Evolutionary conservation across 768 basidiomycete species (phyloP).

Genomic region (Kockovaella imperatae): DNA sequence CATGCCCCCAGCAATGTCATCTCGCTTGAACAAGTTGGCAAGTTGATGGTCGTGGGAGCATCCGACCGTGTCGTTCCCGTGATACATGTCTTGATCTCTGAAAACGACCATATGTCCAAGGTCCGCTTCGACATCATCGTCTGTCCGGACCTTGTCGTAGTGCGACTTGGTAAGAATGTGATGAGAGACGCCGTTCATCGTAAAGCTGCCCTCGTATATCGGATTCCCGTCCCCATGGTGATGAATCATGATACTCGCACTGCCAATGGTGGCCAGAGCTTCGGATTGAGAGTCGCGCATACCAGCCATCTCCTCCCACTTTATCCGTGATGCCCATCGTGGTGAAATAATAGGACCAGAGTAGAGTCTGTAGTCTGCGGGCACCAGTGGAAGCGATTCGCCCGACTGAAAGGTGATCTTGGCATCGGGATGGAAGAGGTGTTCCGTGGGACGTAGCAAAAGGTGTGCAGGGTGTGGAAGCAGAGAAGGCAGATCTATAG

Average conservation of each 20-base stretch:
- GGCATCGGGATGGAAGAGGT: constrained; percentile 71
- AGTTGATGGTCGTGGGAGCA: constrained; percentile 22
- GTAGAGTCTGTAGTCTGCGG: constrained; percentile 56
- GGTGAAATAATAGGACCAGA: constrained; percentile 65
- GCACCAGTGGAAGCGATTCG: constrained; percentile 57
- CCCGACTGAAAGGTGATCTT: constrained; percentile 55
- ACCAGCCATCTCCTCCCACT: constrained; percentile 18
- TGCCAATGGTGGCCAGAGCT: constrained; percentile 54
- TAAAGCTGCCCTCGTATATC: constrained; percentile 69
- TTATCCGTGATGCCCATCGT: constrained; percentile 47
- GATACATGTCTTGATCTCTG: constrained; percentile 63
- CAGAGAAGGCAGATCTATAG: constrained; percentile 52
- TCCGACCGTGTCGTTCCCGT: constrained; percentile 46
- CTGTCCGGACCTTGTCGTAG: constrained; percentile 58
- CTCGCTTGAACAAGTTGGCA: constrained; percentile 10
- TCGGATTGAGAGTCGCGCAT: constrained; percentile 4
- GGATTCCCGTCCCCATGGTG: constrained; percentile 55
- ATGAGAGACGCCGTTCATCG: constrained; percentile 58
- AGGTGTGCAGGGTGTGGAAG: constrained; percentile 60
- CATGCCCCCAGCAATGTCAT: constrained; percentile 31
- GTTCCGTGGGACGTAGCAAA: constrained; percentile 67
- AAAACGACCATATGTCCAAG: constrained; percentile 57
- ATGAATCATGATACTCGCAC: constrained; percentile 70
- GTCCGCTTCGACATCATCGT: constrained; percentile 45
- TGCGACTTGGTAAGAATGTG: constrained; percentile 65